Conservation (phyloP, 495 filamentous ascomycete species). For the Annulohypoxylon bovei region DNA sequence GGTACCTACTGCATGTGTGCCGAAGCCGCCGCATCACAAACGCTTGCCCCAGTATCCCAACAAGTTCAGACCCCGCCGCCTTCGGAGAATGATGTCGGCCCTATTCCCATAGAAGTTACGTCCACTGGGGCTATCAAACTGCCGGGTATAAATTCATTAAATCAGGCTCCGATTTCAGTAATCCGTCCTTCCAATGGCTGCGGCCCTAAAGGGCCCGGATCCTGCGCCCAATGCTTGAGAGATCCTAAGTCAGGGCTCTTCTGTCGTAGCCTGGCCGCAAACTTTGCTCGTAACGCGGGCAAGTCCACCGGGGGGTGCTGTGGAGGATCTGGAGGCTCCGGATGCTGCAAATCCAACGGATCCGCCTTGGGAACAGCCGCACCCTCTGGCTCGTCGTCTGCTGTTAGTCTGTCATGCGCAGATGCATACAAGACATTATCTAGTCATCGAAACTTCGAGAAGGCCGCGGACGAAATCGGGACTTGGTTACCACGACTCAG, state of each 20-base stretch:
- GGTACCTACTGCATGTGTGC: slow-evolving; percentile 87
- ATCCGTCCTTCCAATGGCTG: slow-evolving; percentile 48
- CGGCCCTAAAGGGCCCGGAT: slow-evolving; percentile 78
- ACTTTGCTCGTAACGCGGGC: slow-evolving; percentile 55
- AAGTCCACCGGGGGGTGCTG: slow-evolving; percentile 55
- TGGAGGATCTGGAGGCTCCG: slow-evolving; percentile 48
- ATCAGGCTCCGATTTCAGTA: slow-evolving; percentile 33
- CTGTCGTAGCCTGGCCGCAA: slow-evolving; percentile 83
- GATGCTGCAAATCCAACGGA: slow-evolving; percentile 48
- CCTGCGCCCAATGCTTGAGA: slow-evolving; percentile 79
- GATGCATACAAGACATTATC: slow-evolving; percentile 85
- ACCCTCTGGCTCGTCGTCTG: slow-evolving; percentile 12
- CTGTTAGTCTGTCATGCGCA: slow-evolving; percentile 68
- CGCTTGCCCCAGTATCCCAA: slow-evolving; percentile 56
- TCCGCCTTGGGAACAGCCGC: slow-evolving; percentile 20
- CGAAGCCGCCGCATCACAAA: slow-evolving; percentile 66
- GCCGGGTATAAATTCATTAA: slow-evolving; percentile 51
- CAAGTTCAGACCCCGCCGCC: slow-evolving; percentile 73
- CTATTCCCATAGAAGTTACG: slow-evolving; percentile 59
- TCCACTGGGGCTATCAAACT: slow-evolving; percentile 61
- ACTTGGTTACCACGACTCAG: slow-evolving; percentile 79
- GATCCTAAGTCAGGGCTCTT: slow-evolving; percentile 85
- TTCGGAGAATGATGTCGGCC: slow-evolving; percentile 69
- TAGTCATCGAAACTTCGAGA: slow-evolving; percentile 80
- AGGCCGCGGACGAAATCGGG: slow-evolving; percentile 77